Conservation (phyloP, 352 stramenopile species). For the Globisporangium parvum region DNA sequence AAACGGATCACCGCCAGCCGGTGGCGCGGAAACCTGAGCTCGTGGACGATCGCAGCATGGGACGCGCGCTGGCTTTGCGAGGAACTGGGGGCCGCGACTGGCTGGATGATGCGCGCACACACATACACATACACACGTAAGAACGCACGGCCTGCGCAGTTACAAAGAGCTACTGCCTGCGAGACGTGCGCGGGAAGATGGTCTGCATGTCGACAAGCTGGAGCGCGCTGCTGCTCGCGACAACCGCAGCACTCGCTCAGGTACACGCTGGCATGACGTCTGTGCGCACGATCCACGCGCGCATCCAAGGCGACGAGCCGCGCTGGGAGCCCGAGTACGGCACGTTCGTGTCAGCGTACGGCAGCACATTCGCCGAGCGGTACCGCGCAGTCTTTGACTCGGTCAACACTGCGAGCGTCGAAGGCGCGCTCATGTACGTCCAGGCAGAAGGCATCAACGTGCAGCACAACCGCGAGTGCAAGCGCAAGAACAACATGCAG, state of each 20-base stretch:
- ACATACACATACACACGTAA: too few relatives aligned
- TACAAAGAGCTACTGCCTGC: too few relatives aligned
- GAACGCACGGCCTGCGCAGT: too few relatives aligned
- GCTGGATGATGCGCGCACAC: too few relatives aligned
- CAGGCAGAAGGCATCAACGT: slow-evolving; percentile 64
- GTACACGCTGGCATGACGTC: slow-evolving; percentile 1
- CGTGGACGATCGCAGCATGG: too few relatives aligned
- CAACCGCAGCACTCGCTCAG: background rate
- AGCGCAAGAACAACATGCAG: slow-evolving; percentile 64
- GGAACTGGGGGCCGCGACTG: too few relatives aligned
- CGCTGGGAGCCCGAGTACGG: slow-evolving; percentile 11
- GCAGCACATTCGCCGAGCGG: slow-evolving; percentile 21
- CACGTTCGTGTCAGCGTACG: slow-evolving; percentile 13
- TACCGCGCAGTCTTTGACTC: slow-evolving; percentile 52
- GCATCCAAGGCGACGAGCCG: slow-evolving; percentile 14
- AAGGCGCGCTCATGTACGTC: slow-evolving; percentile 77
- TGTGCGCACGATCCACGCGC: slow-evolving; percentile 12
- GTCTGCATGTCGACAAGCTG: background rate
- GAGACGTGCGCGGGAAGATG: too few relatives aligned
- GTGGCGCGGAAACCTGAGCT: too few relatives aligned
- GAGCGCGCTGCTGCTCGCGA: background rate
- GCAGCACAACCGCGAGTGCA: slow-evolving; percentile 47
- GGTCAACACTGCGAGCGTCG: slow-evolving; percentile 69
- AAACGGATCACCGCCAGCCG: background rate
- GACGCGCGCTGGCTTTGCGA: too few relatives aligned